These are phyloP conservation scores for Mucor velutinosus DNA, from an alignment of 371 early-diverging fungal species.

Conservation along the genomic window DNA sequence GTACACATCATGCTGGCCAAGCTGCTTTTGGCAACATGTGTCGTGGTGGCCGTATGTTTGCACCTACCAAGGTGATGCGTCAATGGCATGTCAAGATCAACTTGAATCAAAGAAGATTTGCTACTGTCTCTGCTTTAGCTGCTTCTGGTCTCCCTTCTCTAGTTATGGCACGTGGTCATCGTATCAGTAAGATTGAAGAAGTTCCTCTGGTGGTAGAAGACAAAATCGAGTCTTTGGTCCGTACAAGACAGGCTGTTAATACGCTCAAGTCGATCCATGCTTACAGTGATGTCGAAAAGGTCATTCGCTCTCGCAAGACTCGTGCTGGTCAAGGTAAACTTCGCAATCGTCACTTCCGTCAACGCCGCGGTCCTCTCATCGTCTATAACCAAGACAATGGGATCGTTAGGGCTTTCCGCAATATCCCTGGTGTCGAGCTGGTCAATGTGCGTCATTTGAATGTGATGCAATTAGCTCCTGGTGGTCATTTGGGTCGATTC, in stretches of 20 bases:
- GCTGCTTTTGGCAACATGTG: conserved; percentile 85
- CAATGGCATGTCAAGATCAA: conserved; percentile 99
- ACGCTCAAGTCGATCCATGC: conserved; percentile 94
- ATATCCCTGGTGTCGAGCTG: conserved; percentile 99
- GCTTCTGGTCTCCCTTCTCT: conserved; percentile 96
- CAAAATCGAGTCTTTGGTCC: conserved; percentile 81
- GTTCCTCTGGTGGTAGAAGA: conserved; percentile 96
- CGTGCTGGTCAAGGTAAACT: conserved; percentile 99
- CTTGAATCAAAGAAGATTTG: conserved; percentile 98
- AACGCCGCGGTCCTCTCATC: conserved; percentile 98
- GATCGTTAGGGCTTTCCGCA: conserved; percentile 97
- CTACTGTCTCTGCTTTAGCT: conserved; percentile 98
- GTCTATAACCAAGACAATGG: conserved; percentile 97
- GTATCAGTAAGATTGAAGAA: conserved; percentile 93
- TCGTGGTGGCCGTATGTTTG: conserved; percentile 97
- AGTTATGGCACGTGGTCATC: conserved; percentile 99
- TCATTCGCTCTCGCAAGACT: conserved; percentile 94
- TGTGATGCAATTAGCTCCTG: conserved; percentile 99
- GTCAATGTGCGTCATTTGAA: conserved; percentile 92
- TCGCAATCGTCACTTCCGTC: conserved; percentile 98
- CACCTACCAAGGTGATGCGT: conserved; percentile 99
- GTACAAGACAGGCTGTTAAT: conserved; percentile 97
- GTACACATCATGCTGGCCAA: conserved; percentile 99
- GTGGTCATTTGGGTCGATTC: conserved; percentile 99
- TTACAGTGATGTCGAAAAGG: conserved; percentile 96